phyloP scores from a whole-genome alignment of 208 protist genomes.

The Leptomonas seymouri region DNA sequence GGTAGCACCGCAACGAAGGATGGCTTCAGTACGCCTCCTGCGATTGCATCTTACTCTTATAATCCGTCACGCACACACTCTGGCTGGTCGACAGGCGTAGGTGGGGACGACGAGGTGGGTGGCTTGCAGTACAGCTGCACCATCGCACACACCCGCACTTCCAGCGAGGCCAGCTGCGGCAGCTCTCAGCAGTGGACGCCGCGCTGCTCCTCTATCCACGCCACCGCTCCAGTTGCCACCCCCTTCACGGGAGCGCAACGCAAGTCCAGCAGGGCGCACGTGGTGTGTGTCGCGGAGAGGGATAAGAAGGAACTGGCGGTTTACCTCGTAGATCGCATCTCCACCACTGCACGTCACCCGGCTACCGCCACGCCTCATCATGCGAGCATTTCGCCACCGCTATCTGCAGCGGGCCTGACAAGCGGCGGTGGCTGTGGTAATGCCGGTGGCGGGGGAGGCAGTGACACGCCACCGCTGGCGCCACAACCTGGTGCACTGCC shows the following conservation, averaged over 20 bases:
- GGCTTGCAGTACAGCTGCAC: conserved; percentile 11
- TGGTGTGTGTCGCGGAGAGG: conserved; percentile 31
- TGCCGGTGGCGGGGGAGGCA: background rate
- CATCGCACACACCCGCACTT: conserved; percentile 20
- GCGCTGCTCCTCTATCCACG: background rate
- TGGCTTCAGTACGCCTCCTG: background rate
- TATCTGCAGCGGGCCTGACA: background rate
- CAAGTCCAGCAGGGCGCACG: conserved; percentile 12
- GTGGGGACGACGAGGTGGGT: conserved; percentile 1
- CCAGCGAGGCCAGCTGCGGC: conserved; percentile 25
- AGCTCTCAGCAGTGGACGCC: conserved; percentile 17
- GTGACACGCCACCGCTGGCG: background rate
- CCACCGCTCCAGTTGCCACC: background rate
- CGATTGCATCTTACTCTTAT: background rate
- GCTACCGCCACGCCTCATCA: background rate
- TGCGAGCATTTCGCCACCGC: background rate
- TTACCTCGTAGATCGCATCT: conserved; percentile 31
- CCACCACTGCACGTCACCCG: background rate
- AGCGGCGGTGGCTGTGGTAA: too few species aligned
- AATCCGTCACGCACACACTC: background rate
- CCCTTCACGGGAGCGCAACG: background rate
- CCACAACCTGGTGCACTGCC: background rate
- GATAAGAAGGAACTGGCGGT: conserved; percentile 32
- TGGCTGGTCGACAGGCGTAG: background rate
- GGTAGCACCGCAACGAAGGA: background rate